phyloP scores from a whole-genome alignment of 1,284 basidiomycete genomes.

The Ceratorhiza oryzae-sativae region DNA sequence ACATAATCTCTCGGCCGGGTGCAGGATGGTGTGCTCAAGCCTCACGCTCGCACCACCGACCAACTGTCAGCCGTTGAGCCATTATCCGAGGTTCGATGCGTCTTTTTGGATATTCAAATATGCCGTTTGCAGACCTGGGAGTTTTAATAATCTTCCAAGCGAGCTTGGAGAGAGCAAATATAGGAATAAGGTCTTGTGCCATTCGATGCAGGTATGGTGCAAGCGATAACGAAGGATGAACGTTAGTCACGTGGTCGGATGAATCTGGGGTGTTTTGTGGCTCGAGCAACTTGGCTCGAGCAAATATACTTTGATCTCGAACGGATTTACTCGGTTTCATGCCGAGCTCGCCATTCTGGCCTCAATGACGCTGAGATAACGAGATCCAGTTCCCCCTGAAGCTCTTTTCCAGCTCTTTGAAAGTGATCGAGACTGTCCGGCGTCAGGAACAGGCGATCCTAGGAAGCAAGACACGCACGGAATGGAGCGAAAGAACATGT shows the following conservation, averaged over 20 bases:
- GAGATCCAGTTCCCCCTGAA: not conserved
- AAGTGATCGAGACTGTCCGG: not conserved
- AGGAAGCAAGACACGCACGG: too few species aligned
- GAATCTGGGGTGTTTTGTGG: not conserved
- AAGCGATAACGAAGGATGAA: slow-evolving; percentile 8
- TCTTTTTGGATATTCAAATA: not conserved
- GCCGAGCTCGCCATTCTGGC: not conserved
- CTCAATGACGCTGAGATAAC: not conserved
- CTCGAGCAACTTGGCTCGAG: not conserved
- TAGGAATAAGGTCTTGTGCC: not conserved
- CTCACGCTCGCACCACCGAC: not conserved
- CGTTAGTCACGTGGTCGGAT: not conserved
- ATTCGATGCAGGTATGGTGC: slow-evolving; percentile 18
- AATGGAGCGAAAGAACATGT: too few species aligned
- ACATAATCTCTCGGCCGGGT: not conserved
- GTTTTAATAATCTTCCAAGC: not conserved
- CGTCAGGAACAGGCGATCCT: not conserved
- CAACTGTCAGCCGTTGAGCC: not conserved
- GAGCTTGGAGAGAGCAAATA: not conserved
- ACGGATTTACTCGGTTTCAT: not conserved
- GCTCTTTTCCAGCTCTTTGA: not conserved
- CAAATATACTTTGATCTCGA: not conserved
- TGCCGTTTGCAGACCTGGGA: not conserved
- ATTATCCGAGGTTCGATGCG: not conserved
- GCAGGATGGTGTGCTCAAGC: slow-evolving; percentile 9